phyloP scores from a whole-genome alignment of 78 protist genomes.

The Planoprotostelium fungivorum region DNA sequence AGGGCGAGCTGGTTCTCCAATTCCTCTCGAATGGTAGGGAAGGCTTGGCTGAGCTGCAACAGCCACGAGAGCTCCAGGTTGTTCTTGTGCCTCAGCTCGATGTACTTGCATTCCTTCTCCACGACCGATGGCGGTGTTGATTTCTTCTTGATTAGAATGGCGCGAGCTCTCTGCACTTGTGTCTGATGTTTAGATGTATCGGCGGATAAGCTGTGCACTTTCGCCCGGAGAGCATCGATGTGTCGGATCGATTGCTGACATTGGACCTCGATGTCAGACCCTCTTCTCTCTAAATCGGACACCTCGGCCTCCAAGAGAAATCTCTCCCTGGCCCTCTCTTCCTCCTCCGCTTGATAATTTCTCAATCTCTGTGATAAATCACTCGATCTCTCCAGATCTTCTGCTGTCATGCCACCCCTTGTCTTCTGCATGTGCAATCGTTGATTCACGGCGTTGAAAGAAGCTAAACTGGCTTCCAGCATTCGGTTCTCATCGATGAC shows the following conservation, averaged over 20 bases:
- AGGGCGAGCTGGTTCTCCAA: neutral
- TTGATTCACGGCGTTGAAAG: constrained; percentile 3
- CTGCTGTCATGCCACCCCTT: neutral
- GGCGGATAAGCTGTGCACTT: neutral
- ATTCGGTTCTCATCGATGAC: constrained; percentile 13
- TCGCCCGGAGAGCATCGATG: neutral
- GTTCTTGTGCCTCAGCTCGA: neutral
- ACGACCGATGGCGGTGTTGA: too few species aligned
- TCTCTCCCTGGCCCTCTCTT: neutral
- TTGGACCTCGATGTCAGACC: neutral
- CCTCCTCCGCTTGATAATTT: neutral
- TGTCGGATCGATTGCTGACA: neutral
- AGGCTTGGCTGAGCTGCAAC: neutral
- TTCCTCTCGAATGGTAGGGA: neutral
- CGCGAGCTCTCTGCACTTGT: neutral
- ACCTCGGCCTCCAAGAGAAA: neutral
- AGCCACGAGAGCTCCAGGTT: neutral
- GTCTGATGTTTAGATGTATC: neutral
- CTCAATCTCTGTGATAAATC: neutral
- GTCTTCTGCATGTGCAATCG: neutral
- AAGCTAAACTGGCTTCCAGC: constrained; percentile 35
- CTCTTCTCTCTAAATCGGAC: neutral
- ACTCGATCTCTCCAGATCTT: neutral
- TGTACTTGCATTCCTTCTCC: neutral
- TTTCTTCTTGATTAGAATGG: neutral